These are phyloP conservation scores for Eragrostis tef DNA, from an alignment of 202 grass and related monocot genomes.

Conservation along the genomic window DNA sequence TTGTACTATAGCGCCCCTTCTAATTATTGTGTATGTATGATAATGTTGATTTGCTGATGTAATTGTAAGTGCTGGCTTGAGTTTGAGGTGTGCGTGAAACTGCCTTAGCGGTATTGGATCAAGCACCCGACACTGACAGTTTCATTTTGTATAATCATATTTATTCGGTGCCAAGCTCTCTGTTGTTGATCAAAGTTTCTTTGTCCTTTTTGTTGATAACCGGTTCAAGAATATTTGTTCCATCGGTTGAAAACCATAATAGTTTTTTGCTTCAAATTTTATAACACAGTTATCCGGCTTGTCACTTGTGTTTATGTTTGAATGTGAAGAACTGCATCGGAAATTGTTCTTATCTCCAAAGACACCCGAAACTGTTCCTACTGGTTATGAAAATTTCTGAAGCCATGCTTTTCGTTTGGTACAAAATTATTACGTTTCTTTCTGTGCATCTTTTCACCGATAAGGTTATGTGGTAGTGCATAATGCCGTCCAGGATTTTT, in stretches of 20 bases:
- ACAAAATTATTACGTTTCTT: not conserved
- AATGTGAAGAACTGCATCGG: too few relatives aligned
- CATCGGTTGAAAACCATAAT: not conserved
- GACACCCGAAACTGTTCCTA: not conserved
- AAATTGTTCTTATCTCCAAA: too few relatives aligned
- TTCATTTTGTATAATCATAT: conserved; percentile 44
- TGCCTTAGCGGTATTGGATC: not conserved
- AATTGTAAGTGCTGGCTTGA: conserved; percentile 48
- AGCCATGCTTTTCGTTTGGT: not conserved
- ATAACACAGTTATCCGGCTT: not conserved
- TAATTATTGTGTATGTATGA: conserved; percentile 51
- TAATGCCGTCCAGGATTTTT: too few relatives aligned
- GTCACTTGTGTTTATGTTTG: too few relatives aligned
- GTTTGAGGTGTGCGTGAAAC: conserved; percentile 22
- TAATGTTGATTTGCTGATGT: conserved; percentile 48
- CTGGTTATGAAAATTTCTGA: not conserved
- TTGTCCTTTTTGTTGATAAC: not conserved
- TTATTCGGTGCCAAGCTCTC: conserved; percentile 16
- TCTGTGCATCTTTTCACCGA: not conserved
- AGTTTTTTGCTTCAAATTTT: not conserved
- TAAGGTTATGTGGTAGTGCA: not conserved
- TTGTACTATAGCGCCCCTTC: conserved; percentile 51
- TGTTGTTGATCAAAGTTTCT: not conserved
- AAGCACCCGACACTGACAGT: conserved; percentile 6
- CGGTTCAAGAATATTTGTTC: not conserved